These are phyloP conservation scores for Croton laevigatus DNA, from an alignment of 441 rosid genomes.

Conservation along the genomic window DNA sequence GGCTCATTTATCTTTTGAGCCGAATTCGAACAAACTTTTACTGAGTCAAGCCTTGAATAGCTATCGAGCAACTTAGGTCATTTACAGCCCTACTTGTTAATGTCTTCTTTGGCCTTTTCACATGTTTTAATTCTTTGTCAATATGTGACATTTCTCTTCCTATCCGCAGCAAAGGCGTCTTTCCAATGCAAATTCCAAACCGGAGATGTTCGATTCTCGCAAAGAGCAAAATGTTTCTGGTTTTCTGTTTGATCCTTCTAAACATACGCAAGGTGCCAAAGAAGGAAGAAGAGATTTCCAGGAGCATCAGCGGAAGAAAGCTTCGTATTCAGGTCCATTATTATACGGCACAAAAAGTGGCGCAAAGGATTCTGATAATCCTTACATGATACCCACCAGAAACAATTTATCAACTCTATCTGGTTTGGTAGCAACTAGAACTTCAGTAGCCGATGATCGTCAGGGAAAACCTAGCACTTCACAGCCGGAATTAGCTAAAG, in stretches of 20 bases:
- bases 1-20: too few relatives aligned
- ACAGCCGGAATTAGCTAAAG: constrained; percentile 33
- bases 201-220: constrained; percentile 36
- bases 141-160: constrained; percentile 13
- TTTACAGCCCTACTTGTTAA: background rate
- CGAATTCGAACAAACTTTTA: too few relatives aligned
- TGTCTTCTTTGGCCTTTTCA: background rate
- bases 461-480: constrained; percentile 29
- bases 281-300: constrained; percentile 41
- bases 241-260: constrained; percentile 38
- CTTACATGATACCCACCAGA: constrained; percentile 32
- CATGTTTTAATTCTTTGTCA: constrained; percentile 1
- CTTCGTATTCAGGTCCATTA: constrained; percentile 75
- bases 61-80: too few relatives aligned
- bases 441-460: constrained; percentile 31
- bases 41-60: too few relatives aligned
- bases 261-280: constrained; percentile 37
- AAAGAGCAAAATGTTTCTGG: constrained; percentile 46
- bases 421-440: constrained; percentile 51
- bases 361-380: constrained; percentile 38
- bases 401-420: constrained; percentile 44
- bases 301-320: constrained; percentile 42
- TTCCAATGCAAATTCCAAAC: constrained; percentile 43
- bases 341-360: constrained; percentile 42
- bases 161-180: constrained; percentile 49